Base-by-base conservation (phyloP, 768 basidiomycete genomes). In the Pholiota molesta region DNA sequence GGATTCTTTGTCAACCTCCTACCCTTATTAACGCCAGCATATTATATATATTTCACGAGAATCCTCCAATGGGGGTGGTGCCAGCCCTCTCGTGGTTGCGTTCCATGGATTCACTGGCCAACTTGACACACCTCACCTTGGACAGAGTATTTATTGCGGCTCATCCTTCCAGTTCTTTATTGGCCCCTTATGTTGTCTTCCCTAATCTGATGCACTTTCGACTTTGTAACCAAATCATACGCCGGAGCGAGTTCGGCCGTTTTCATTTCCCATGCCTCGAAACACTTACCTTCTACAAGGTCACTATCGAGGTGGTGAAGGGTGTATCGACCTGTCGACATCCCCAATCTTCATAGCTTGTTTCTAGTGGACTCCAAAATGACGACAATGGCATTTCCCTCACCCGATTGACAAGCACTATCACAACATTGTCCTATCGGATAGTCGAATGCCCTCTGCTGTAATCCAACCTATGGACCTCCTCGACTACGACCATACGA, bases 201-300 rank as follows among this genome's bases (percentile, higher is more conserved):
- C 55, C 55, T 13, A 14, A 35, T 17, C 68, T 70, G 31, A 65
- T 63, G 57, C 63, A 65, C 21, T 44, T 70, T n/a, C 66, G 66
- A 13, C 58, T 63, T 13, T 40, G 60, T 44, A 59, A 54, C 26
- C 55, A 58, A 17, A 17, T 21, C n/a, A 44, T 67, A 8, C 49
- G 37, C 19, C 47, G 57, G 35, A 9, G 3, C 10, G 39, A 68
- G 14, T 54, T 72, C 2, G 58, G 62, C 2, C 42, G 49, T 49
- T 42, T 67, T 14, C 52, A 59, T 9, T 66, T 66, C 2, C 71
- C 71, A 23, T 16, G 57, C 2, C 65, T 72, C 1, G 63, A 70
- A 54, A 68, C 65, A 5, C 60, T 72, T 14, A 62, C 62, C 29
- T 42, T 72, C n/a, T 51, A 47, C 8, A 55, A 44, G 60, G 14